phyloP scores from a whole-genome alignment of 2,329 filamentous ascomycete genomes.

The Diplodia seriata region DNA sequence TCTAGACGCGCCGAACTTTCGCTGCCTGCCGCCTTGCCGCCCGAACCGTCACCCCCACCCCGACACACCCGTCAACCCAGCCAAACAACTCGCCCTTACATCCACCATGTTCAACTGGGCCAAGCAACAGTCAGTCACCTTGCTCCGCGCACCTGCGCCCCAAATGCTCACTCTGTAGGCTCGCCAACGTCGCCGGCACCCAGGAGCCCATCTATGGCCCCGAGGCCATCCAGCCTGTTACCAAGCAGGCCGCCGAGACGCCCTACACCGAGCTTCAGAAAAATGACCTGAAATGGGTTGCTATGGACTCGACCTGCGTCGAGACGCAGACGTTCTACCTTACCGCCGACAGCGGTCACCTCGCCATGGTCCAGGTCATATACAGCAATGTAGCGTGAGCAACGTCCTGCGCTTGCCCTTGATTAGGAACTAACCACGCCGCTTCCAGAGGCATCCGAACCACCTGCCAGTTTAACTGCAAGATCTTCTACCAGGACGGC shows the following conservation, averaged over 20 bases:
- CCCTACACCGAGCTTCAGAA: conserved; percentile 81
- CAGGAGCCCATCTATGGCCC: conserved; percentile 96
- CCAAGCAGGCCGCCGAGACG: conserved; percentile 76
- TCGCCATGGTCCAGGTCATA: conserved; percentile 87
- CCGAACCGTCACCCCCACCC: conserved; percentile 24
- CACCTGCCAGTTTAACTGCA: conserved; percentile 92
- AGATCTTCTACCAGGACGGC: conserved; percentile 81
- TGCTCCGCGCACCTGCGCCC: conserved; percentile 36
- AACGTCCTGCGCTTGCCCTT: conserved; percentile 41
- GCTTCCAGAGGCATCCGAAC: conserved; percentile 78
- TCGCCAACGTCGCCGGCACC: conserved; percentile 85
- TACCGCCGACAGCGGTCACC: conserved; percentile 75
- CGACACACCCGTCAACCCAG: conserved; percentile 8
- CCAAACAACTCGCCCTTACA: not conserved
- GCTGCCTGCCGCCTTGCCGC: conserved; percentile 19
- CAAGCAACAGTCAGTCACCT: conserved; percentile 77
- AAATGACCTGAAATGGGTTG: conserved; percentile 82
- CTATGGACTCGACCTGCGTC: conserved; percentile 82
- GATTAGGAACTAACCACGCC: conserved; percentile 23
- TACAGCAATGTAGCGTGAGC: conserved; percentile 94
- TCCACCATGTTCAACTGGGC: conserved; percentile 86
- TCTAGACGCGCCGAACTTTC: conserved; percentile 23
- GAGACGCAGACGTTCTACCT: conserved; percentile 97
- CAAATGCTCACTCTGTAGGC: conserved; percentile 47
- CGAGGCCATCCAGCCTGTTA: conserved; percentile 83